Percentiles rank a stretch among this genome's conserved stretches.
Conservation (phyloP, 768 basidiomycete species). For the Omphalotus guepiniiformis region DNA sequence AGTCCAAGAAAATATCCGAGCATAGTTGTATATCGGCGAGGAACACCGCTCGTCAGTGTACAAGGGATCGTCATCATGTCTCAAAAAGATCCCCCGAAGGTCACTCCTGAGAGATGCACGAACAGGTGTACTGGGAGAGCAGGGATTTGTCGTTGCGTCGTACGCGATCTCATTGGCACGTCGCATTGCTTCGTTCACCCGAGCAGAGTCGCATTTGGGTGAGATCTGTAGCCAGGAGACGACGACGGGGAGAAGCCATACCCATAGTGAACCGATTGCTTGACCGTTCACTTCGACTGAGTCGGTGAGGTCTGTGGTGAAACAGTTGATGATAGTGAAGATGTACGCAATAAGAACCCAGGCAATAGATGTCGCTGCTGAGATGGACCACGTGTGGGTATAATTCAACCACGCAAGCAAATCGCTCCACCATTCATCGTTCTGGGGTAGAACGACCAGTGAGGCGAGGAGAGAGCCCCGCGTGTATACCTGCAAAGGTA, state of each 20-base stretch:
- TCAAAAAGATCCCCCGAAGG: slow-evolving; percentile 4
- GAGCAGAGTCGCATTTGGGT: slow-evolving; percentile 32
- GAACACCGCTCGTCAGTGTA: slow-evolving; percentile 16
- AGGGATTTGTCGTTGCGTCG: too few species aligned
- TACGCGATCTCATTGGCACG: slow-evolving; percentile 25
- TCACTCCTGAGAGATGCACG: slow-evolving; percentile 5
- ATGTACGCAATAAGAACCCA: slow-evolving; percentile 44
- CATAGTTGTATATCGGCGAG: slow-evolving; percentile 20
- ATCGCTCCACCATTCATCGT: slow-evolving; percentile 38
- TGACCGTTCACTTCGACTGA: slow-evolving; percentile 26
- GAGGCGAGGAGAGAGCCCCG: slow-evolving; percentile 31
- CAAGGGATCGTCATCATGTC: slow-evolving; percentile 2
- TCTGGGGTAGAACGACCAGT: slow-evolving; percentile 36
- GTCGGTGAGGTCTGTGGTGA: too few species aligned
- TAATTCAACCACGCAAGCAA: slow-evolving; percentile 29
- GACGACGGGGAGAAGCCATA: slow-evolving; percentile 40
- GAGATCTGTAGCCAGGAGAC: slow-evolving; percentile 38
- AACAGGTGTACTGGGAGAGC: slow-evolving; percentile 4
- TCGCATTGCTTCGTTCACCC: slow-evolving; percentile 25
- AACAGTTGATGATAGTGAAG: slow-evolving; percentile 33
- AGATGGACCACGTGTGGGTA: slow-evolving; percentile 35
- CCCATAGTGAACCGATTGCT: slow-evolving; percentile 36
- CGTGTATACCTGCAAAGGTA: slow-evolving; percentile 28
- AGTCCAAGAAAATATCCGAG: slow-evolving; percentile 16
- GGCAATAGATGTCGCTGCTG: slow-evolving; percentile 33